Evolutionary conservation across 371 early-diverging fungal species (phyloP).

Genomic region (Haplosporangium sp.): DNA sequence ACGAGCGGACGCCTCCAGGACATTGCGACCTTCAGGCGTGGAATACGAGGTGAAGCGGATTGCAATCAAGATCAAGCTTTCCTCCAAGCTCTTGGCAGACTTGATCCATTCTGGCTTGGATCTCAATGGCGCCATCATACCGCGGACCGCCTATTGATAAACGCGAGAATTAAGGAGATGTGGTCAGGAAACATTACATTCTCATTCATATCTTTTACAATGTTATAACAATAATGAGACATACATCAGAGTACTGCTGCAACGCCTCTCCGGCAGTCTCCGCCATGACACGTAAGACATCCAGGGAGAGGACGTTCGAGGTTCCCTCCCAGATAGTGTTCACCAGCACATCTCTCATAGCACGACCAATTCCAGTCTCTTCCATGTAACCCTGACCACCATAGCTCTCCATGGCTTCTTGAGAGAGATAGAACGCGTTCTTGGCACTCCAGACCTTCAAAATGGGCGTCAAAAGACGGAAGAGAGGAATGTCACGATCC

Average conservation of each 20-base stretch:
- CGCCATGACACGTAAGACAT: conserved; percentile 70
- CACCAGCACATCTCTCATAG: conserved; percentile 72
- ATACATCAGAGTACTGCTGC: conserved; percentile 56
- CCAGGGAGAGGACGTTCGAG: conserved; percentile 73
- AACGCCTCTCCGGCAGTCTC: conserved; percentile 59
- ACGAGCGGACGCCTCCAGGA: conserved; percentile 60
- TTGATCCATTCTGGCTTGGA: conserved; percentile 20
- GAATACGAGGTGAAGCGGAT: conserved; percentile 49
- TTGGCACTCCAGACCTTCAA: conserved; percentile 71
- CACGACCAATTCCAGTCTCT: conserved; percentile 68
- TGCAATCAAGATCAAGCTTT: conserved; percentile 48
- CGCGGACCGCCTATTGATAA: conserved; percentile 29
- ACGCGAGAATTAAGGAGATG: not conserved
- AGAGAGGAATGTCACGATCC: conserved; percentile 54
- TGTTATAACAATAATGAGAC: not conserved
- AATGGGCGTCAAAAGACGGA: conserved; percentile 75
- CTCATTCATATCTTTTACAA: not conserved
- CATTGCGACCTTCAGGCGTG: conserved; percentile 28
- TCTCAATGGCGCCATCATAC: conserved; percentile 28
- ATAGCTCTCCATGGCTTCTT: conserved; percentile 74
- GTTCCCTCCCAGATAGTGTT: conserved; percentile 81
- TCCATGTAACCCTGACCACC: conserved; percentile 84
- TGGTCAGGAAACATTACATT: not conserved
- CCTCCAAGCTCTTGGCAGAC: conserved; percentile 45
- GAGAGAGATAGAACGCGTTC: conserved; percentile 58